Evolutionary conservation across 179 eudicot genomes (phyloP).

Genomic region (Dionaea muscipula): DNA sequence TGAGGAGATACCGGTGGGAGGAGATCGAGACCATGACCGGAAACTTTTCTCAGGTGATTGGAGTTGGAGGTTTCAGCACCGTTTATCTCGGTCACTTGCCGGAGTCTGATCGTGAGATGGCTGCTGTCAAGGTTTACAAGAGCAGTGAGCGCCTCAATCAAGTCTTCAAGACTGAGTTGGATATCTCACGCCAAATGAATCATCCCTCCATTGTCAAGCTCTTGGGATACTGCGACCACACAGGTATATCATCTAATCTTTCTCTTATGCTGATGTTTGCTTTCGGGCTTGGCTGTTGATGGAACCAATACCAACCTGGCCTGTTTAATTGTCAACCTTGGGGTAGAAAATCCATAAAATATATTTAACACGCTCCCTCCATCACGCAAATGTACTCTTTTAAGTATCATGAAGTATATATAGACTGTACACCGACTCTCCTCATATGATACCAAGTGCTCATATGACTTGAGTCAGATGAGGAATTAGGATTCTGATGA

Average conservation of each 20-base stretch:
- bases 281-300: neutral
- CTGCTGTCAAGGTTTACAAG: slow-evolving; percentile 35
- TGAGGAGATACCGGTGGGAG: slow-evolving; percentile 32
- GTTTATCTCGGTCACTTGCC: slow-evolving; percentile 32
- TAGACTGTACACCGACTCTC: no score
- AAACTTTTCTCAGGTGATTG: slow-evolving; percentile 32
- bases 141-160: slow-evolving; percentile 34
- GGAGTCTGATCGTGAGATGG: neutral
- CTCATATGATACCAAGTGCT: neutral
- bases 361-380: no score
- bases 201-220: slow-evolving; percentile 37
- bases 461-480: neutral
- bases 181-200: slow-evolving; percentile 24
- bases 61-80: slow-evolving; percentile 38
- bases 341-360: no score
- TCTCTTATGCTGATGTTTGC: neutral
- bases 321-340: neutral
- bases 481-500: neutral
- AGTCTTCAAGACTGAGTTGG: slow-evolving; percentile 31
- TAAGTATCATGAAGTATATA: no score
- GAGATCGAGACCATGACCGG: slow-evolving; percentile 25
- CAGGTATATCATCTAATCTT: slow-evolving; percentile 20
- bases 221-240: slow-evolving; percentile 40
- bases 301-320: neutral
- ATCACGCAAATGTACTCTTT: no score